These are phyloP conservation scores for Coniochaeta sp. DNA, from an alignment of 2,329 filamentous ascomycete genomes.

Conservation along the genomic window DNA sequence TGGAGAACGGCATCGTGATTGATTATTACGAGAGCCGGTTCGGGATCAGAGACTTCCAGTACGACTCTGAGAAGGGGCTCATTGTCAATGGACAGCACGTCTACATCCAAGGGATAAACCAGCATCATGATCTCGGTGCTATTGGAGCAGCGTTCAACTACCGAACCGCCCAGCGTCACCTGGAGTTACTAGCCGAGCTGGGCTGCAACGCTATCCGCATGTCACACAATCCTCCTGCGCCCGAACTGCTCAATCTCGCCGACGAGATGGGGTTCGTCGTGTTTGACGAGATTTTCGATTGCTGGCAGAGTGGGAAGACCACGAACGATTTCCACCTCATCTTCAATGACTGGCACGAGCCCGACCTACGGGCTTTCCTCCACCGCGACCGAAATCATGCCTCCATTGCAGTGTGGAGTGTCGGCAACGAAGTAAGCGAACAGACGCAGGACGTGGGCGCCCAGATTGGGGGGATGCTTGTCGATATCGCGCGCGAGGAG, in stretches of 20 bases:
- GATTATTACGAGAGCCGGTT: slow-evolving; percentile 40
- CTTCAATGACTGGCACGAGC: slow-evolving; percentile 45
- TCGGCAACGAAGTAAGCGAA: slow-evolving; percentile 47
- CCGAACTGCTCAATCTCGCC: slow-evolving; percentile 40
- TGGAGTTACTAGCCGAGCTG: slow-evolving; percentile 39
- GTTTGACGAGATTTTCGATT: slow-evolving; percentile 47
- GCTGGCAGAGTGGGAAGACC: slow-evolving; percentile 37
- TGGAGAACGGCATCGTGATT: slow-evolving; percentile 13
- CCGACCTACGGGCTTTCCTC: slow-evolving; percentile 42
- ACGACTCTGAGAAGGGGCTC: slow-evolving; percentile 30
- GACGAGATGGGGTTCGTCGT: slow-evolving; percentile 43
- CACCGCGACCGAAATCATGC: slow-evolving; percentile 48
- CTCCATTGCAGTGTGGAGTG: slow-evolving; percentile 43
- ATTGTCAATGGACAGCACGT: slow-evolving; percentile 37
- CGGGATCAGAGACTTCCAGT: slow-evolving; percentile 37
- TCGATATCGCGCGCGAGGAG: slow-evolving; percentile 34
- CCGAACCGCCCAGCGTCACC: slow-evolving; percentile 38
- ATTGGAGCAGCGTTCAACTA: slow-evolving; percentile 43
- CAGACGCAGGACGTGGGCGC: slow-evolving; percentile 27
- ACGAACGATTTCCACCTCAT: slow-evolving; percentile 42
- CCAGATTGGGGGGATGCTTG: slow-evolving; percentile 24
- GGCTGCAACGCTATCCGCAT: slow-evolving; percentile 42
- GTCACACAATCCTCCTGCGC: slow-evolving; percentile 45
- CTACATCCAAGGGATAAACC: slow-evolving; percentile 36
- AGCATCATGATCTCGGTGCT: slow-evolving; percentile 44